Evolutionary conservation across 768 basidiomycete genomes (phyloP).

Genomic region (Pulveroboletus frians): DNA sequence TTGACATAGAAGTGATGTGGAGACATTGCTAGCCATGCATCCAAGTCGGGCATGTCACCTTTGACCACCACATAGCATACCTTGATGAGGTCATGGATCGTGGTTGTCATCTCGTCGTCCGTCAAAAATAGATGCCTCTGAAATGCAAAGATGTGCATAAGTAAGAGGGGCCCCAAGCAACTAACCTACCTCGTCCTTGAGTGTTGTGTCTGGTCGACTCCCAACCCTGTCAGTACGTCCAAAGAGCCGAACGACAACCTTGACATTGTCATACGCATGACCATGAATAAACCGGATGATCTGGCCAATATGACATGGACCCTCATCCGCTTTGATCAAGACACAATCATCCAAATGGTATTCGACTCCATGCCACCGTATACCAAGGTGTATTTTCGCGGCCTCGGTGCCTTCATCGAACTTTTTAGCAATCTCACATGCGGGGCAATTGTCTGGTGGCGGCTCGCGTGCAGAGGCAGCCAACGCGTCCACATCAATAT

Average conservation of each 20-base stretch:
- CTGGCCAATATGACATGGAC: constrained; percentile 55
- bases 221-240: constrained; percentile 44
- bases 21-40: constrained; percentile 48
- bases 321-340: constrained; percentile 41
- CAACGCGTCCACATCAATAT: constrained; percentile 32
- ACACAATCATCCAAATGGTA: constrained; percentile 66
- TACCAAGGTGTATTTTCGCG: constrained; percentile 33
- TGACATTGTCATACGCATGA: constrained; percentile 10
- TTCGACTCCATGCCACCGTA: constrained; percentile 40
- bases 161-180: background rate
- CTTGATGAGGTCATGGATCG: constrained; percentile 38
- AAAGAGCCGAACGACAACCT: constrained; percentile 39
- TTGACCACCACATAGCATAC: constrained; percentile 45
- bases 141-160: background rate
- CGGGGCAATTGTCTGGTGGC: constrained; percentile 50
- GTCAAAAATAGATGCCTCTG: constrained; percentile 64
- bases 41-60: constrained; percentile 28
- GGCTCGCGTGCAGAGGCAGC: background rate
- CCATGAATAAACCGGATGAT: constrained; percentile 34
- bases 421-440: constrained; percentile 38
- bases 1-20: constrained; percentile 53
- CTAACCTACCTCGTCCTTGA: constrained; percentile 53
- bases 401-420: constrained; percentile 29
- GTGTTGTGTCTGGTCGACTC: constrained; percentile 33
- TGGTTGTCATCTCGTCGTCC: constrained; percentile 35